These are phyloP conservation scores for Daldinia sp. DNA, from an alignment of 2,329 filamentous ascomycete genomes.

Conservation along the genomic window DNA sequence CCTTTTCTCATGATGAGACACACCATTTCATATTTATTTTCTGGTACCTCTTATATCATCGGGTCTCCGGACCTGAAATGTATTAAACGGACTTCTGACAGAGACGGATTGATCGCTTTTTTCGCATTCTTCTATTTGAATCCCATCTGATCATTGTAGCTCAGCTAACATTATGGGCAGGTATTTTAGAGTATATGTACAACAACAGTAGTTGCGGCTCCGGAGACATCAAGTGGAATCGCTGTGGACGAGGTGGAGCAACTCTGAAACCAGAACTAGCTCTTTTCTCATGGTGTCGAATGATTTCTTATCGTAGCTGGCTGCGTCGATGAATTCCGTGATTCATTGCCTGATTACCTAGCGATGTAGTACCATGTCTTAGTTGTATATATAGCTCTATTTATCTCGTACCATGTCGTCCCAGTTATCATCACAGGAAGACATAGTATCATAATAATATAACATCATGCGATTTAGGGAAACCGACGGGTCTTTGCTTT, in stretches of 20 bases:
- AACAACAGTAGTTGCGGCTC: background rate
- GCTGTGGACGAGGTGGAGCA: background rate
- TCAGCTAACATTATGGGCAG: slow-evolving; percentile 33
- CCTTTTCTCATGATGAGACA: slow-evolving; percentile 76
- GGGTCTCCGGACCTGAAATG: slow-evolving; percentile 74
- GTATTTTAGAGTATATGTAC: slow-evolving; percentile 10
- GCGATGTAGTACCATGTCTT: slow-evolving; percentile 3
- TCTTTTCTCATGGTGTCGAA: background rate
- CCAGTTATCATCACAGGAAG: background rate
- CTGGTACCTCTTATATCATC: slow-evolving; percentile 99
- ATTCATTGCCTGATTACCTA: background rate
- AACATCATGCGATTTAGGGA: background rate
- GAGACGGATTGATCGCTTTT: slow-evolving; percentile 34
- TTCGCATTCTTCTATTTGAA: slow-evolving; percentile 4
- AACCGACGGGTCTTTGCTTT: background rate
- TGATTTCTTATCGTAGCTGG: background rate
- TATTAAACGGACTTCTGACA: slow-evolving; percentile 90
- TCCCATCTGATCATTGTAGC: slow-evolving; percentile 5
- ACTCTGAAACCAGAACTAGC: background rate
- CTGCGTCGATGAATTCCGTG: background rate
- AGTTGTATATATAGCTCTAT: background rate
- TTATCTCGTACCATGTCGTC: slow-evolving; percentile 1
- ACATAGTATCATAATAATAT: background rate
- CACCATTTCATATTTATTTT: slow-evolving; percentile 69
- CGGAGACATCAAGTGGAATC: background rate